Conservation (phyloP, 2,329 filamentous ascomycete species). For the Pestalotiopsis fici region DNA sequence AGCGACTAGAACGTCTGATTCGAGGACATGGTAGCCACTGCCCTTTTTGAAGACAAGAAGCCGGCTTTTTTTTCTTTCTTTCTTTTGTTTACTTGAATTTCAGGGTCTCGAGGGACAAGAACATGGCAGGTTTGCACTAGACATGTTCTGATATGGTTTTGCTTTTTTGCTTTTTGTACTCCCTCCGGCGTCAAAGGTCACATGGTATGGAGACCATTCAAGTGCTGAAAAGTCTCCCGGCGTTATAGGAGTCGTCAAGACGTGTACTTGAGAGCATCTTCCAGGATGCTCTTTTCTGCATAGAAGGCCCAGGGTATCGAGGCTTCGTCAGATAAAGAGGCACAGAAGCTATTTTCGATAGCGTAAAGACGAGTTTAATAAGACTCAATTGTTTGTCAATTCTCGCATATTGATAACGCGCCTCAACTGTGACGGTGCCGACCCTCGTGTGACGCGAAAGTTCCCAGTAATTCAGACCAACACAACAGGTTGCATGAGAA, state of each 20-base stretch:
- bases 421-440: neutral
- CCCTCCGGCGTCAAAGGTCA: neutral
- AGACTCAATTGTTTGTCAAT: neutral
- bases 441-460: neutral
- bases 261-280: neutral
- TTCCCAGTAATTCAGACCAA: neutral
- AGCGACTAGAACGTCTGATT: neutral
- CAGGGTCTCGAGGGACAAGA: neutral
- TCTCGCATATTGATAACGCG: neutral
- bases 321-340: neutral
- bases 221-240: conserved; percentile 57
- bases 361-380: neutral
- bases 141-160: neutral
- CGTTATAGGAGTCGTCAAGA: conserved; percentile 6
- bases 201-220: conserved; percentile 50
- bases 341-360: neutral
- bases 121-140: neutral
- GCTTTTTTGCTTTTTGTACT: neutral
- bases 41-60: neutral
- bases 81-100: neutral
- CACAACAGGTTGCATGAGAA: neutral
- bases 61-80: neutral
- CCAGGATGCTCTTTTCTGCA: neutral
- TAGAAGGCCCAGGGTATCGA: neutral
- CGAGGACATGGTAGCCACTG: neutral